A percentile compares a stretch with the other conserved stretches of the same genome.
Evolutionary conservation across 2,329 filamentous ascomycete species (phyloP).

Genomic region (Calonectria pteridis): DNA sequence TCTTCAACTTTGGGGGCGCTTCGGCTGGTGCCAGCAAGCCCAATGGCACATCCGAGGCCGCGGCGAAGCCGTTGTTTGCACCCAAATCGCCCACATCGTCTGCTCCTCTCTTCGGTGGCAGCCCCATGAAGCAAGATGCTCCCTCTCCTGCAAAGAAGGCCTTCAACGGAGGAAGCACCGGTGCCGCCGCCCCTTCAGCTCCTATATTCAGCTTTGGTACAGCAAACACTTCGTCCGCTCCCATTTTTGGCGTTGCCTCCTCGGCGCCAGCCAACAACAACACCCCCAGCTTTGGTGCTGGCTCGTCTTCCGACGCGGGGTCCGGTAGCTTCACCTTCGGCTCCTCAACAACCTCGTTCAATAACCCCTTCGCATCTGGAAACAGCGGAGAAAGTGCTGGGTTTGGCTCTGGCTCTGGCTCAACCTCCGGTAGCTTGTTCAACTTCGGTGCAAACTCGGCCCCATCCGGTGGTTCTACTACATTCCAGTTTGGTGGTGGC

Average conservation of each 20-base stretch:
- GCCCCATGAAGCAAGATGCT: conserved; percentile 59
- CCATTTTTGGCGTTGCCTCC: conserved; percentile 51
- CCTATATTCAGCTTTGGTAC: conserved; percentile 53
- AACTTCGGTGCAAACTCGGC: conserved; percentile 52
- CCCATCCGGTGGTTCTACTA: conserved; percentile 42
- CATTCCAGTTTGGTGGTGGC: conserved; percentile 55
- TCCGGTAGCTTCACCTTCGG: conserved; percentile 49
- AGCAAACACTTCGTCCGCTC: conserved; percentile 37
- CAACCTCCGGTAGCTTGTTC: conserved; percentile 50
- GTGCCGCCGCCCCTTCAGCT: conserved; percentile 37
- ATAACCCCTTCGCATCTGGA: conserved; percentile 56
- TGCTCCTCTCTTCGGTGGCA: conserved; percentile 54
- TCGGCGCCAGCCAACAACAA: conserved; percentile 38
- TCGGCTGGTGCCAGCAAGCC: conserved; percentile 42
- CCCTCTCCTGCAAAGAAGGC: conserved; percentile 54
- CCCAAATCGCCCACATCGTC: conserved; percentile 50
- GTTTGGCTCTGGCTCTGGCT: conserved; percentile 36
- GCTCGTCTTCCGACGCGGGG: conserved; percentile 39
- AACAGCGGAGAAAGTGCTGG: conserved; percentile 40
- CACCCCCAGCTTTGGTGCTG: conserved; percentile 55
- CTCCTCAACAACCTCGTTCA: conserved; percentile 47
- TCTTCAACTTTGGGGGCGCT: conserved; percentile 51
- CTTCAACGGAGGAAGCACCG: conserved; percentile 43
- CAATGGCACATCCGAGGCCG: conserved; percentile 43
- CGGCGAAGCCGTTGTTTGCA: conserved; percentile 54